phyloP scores from a whole-genome alignment of 345 rosid species.

The Firmiana major region DNA sequence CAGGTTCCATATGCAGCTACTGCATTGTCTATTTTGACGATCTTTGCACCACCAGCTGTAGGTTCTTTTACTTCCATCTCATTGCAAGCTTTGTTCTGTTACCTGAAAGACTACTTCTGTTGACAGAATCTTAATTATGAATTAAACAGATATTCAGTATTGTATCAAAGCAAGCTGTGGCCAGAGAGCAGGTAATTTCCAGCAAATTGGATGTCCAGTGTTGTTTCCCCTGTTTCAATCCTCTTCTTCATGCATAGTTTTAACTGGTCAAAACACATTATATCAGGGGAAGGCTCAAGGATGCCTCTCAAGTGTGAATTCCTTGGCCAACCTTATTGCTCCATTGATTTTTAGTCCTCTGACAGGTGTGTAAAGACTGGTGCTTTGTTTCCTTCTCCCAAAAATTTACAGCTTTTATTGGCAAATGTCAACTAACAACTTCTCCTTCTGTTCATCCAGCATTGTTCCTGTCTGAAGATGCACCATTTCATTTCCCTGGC shows the following conservation, averaged over 20 bases:
- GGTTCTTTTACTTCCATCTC: conserved; percentile 24
- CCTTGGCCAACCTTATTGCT: conserved; percentile 64
- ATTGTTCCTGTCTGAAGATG: conserved; percentile 58
- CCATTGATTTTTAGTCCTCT: conserved; percentile 80
- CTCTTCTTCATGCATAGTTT: neutral
- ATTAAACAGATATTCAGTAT: conserved; percentile 56
- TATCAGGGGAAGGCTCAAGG: conserved; percentile 86
- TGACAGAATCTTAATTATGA: neutral
- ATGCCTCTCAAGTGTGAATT: conserved; percentile 56
- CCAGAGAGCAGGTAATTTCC: conserved; percentile 53
- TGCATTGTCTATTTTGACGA: conserved; percentile 27
- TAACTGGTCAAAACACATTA: neutral
- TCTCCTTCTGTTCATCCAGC: conserved; percentile 43
- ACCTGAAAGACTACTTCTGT: neutral
- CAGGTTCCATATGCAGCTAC: conserved; percentile 81
- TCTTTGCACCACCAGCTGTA: conserved; percentile 61
- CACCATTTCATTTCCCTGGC: conserved; percentile 87
- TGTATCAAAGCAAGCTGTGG: conserved; percentile 51
- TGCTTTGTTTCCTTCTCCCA: neutral
- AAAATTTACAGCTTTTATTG: no score
- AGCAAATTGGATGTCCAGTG: neutral
- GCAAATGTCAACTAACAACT: neutral
- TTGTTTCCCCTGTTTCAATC: no score
- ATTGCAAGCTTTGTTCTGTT: neutral
- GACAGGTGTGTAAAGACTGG: conserved; percentile 42